Percentiles rank a stretch among this genome's conserved stretches.
Evolutionary conservation across 768 basidiomycete species (phyloP).

Genomic region (Crucibulum laeve): DNA sequence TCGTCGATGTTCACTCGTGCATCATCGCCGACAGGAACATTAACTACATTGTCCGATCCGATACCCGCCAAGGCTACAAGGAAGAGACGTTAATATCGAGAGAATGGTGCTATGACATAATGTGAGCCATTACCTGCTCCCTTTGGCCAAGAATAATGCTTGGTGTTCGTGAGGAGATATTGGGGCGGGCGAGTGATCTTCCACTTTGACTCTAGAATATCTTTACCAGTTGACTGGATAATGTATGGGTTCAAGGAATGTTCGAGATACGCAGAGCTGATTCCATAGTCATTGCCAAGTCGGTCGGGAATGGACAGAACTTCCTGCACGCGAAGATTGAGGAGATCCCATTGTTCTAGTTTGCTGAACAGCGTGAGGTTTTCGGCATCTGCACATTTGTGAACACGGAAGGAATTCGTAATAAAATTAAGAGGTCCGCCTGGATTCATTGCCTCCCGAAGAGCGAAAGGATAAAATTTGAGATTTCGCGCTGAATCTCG

Average conservation of each 20-base stretch:
- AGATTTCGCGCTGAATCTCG: slow-evolving; percentile 44
- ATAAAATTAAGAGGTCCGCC: slow-evolving; percentile 26
- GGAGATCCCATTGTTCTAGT: slow-evolving; percentile 32
- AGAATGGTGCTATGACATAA: slow-evolving; percentile 3
- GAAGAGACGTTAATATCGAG: not conserved
- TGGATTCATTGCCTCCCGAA: slow-evolving; percentile 23
- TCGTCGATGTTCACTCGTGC: slow-evolving; percentile 28
- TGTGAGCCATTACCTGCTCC: slow-evolving; percentile 27
- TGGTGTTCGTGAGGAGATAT: slow-evolving; percentile 24
- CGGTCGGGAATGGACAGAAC: slow-evolving; percentile 31
- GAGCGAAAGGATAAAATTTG: slow-evolving; percentile 40
- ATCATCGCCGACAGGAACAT: slow-evolving; percentile 27
- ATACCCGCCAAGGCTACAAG: slow-evolving; percentile 36
- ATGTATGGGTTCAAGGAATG: slow-evolving; percentile 22
- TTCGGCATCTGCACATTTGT: slow-evolving; percentile 19
- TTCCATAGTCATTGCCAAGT: slow-evolving; percentile 25
- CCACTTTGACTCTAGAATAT: slow-evolving; percentile 18
- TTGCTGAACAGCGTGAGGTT: slow-evolving; percentile 19
- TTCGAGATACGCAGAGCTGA: slow-evolving; percentile 27
- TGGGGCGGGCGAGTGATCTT: slow-evolving; percentile 15
- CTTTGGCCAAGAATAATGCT: slow-evolving; percentile 47
- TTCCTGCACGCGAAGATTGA: slow-evolving; percentile 29
- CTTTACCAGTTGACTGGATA: slow-evolving; percentile 32
- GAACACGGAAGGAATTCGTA: slow-evolving; percentile 17
- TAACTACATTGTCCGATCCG: slow-evolving; percentile 31